These are phyloP conservation scores for Sphagnum fallax DNA, from an alignment of 228 moss, liverwort and hornwort species.

Conservation along the genomic window DNA sequence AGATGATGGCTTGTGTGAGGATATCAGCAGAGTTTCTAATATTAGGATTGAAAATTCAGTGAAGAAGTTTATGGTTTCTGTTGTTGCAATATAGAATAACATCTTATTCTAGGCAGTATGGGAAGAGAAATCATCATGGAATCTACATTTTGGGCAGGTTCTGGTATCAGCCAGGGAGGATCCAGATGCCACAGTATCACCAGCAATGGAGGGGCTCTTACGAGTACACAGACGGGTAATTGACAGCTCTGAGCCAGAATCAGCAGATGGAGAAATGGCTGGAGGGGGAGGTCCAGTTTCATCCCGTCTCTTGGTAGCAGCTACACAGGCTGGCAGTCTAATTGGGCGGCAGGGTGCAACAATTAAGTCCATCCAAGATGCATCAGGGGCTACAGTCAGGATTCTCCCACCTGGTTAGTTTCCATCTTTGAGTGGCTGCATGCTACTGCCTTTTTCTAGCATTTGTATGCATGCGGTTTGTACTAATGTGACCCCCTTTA, in stretches of 20 bases:
- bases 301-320: slow-evolving; percentile 93
- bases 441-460: too few relatives aligned
- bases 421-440: background rate
- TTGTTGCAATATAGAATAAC: too few relatives aligned
- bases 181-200: slow-evolving; percentile 78
- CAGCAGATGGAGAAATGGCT: slow-evolving; percentile 69
- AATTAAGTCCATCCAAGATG: slow-evolving; percentile 97
- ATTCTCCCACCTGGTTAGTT: slow-evolving; percentile 91
- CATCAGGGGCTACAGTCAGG: slow-evolving; percentile 87
- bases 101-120: background rate
- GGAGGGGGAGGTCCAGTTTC: slow-evolving; percentile 78
- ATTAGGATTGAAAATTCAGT: too few relatives aligned
- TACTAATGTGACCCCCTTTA: too few relatives aligned
- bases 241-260: slow-evolving; percentile 88
- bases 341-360: slow-evolving; percentile 98
- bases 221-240: slow-evolving; percentile 96
- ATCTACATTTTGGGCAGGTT: slow-evolving; percentile 33
- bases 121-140: too few relatives aligned
- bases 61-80: too few relatives aligned
- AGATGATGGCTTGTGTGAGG: too few relatives aligned
- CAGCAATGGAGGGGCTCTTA: slow-evolving; percentile 96
- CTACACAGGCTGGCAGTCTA: slow-evolving; percentile 98
- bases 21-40: too few relatives aligned
- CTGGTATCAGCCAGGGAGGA: slow-evolving; percentile 98
- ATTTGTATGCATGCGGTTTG: too few relatives aligned